A percentile compares a stretch with the other conserved stretches of the same genome.
These are phyloP conservation scores for Bondarzewia mesenterica DNA, from an alignment of 1,284 basidiomycete genomes.

Conservation along the genomic window DNA sequence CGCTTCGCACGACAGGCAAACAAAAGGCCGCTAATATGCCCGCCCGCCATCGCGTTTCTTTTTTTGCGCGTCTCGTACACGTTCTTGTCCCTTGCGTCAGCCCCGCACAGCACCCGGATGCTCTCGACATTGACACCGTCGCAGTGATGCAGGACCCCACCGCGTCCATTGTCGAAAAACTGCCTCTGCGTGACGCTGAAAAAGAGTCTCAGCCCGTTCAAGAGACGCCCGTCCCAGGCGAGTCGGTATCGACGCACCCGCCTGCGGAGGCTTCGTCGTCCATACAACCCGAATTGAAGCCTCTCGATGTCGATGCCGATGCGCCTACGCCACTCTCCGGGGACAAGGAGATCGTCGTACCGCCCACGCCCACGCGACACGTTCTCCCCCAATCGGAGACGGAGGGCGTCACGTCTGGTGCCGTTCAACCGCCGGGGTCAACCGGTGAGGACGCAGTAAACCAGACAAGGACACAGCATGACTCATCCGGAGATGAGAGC, in stretches of 20 bases:
- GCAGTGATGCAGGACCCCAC: constrained; percentile 15
- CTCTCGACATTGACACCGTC: constrained; percentile 22
- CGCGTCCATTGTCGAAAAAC: constrained; percentile 23
- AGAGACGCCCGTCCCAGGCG: constrained; percentile 10
- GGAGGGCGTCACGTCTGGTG: constrained; percentile 57
- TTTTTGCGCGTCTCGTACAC: constrained; percentile 38
- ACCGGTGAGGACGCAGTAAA: constrained; percentile 39
- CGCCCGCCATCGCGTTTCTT: constrained; percentile 19
- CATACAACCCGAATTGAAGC: constrained; percentile 14
- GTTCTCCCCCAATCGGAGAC: constrained; percentile 41
- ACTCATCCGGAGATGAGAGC: constrained; percentile 30
- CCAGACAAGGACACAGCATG: constrained; percentile 23
- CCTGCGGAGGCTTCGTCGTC: constrained; percentile 8
- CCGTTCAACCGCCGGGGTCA: constrained; percentile 65
- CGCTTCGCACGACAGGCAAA: constrained; percentile 15
- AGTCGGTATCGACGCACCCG: constrained; percentile 8
- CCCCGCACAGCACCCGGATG: constrained; percentile 30
- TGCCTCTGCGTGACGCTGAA: constrained; percentile 8
- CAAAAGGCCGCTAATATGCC: constrained; percentile 24
- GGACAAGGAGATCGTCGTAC: constrained; percentile 36
- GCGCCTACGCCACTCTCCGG: constrained; percentile 12
- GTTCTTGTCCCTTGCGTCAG: constrained; percentile 43
- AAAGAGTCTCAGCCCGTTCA: constrained; percentile 9
- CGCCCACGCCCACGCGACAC: constrained; percentile 43
- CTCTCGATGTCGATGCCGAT: constrained; percentile 20